phyloP scores from a whole-genome alignment of 1,284 basidiomycete genomes.

The Trametes hirsuta region DNA sequence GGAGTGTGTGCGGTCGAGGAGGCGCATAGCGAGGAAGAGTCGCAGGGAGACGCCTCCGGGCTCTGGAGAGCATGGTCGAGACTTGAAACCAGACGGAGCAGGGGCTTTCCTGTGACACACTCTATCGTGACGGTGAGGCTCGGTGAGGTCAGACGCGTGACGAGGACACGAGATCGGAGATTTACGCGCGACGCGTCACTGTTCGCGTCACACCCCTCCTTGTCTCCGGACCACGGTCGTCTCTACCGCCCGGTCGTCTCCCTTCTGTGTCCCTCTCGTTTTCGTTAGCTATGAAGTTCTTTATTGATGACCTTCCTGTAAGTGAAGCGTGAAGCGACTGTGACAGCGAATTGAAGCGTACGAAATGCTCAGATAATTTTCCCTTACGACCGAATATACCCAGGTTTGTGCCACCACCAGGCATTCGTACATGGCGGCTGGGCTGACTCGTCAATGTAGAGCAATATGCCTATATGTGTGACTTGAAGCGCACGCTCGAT shows the following conservation, averaged over 20 bases:
- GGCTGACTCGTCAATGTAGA: slow-evolving; percentile 49
- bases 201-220: slow-evolving; percentile 9
- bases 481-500: slow-evolving; percentile 95
- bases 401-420: slow-evolving; percentile 51
- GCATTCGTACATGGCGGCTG: background rate
- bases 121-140: slow-evolving; percentile 11
- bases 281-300: slow-evolving; percentile 82
- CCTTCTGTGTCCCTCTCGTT: background rate
- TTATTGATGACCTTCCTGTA: slow-evolving; percentile 93
- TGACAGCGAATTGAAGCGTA: background rate
- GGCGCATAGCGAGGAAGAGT: slow-evolving; percentile 9
- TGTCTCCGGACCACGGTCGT: slow-evolving; percentile 22
- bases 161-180: slow-evolving; percentile 11
- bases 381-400: slow-evolving; percentile 90
- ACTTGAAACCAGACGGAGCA: slow-evolving; percentile 5
- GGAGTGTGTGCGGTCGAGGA: background rate
- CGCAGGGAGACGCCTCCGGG: slow-evolving; percentile 18
- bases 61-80: slow-evolving; percentile 26
- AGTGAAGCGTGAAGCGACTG: slow-evolving; percentile 7
- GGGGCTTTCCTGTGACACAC: slow-evolving; percentile 13
- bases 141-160: slow-evolving; percentile 8
- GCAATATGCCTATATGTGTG: slow-evolving; percentile 99
- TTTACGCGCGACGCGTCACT: slow-evolving; percentile 7
- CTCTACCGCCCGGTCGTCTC: background rate
- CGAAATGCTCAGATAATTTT: slow-evolving; percentile 71